Evolutionary conservation across 2,329 filamentous ascomycete genomes (phyloP), one percentile per base, ranked within the genome.

Genomic region (Paracoccidioides brasiliensis): DNA sequence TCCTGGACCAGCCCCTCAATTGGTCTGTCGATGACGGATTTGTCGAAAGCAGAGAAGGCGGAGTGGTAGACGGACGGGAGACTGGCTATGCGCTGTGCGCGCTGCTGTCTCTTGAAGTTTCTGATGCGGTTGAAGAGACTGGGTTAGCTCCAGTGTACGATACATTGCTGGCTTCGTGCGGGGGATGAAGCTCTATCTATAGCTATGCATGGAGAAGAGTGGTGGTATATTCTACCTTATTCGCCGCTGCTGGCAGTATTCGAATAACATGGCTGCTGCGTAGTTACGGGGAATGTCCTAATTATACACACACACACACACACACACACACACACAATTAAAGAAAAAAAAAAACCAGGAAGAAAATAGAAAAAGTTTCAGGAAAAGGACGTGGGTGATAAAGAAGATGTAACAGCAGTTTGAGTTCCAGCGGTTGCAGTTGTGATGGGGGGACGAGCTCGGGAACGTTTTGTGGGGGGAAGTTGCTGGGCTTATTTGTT

Each of bases 1-100:
- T 85, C 81, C 58, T 83, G 72, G 5, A 95, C 90, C 3, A 95
- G 80, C 56, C 86, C 77, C 60, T 85, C 81, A 58, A 96, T 93
- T 12, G 88, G 81, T 58, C 80, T 83, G 57, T 82, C 75, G 56
- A 95, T 76, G 54, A 88, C 84, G 3, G 78, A 74, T 50, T 80
- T 78, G 63, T 96, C 88, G 42, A 76, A 62, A 0, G 76, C 62
- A 3, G 82, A 83, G 59, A 94, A 79, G 1, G 83, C 77, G 15
- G 74, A 78, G 55, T 80, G 82, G 70, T 93, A 95, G 14, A 74
- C 68, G 1, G 78, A 70, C 0, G 81, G 78, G 5, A 96, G 80
- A 5, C 78, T 78, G 40, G 78, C 76, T 62, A 96, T 86, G 53
- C 86, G 83, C 52, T 78, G 73, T 14, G 78, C 74, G 43, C 91